Base-by-base conservation (phyloP, 108 stramenopile species). In the Halocafeteria seosinensis region DNA sequence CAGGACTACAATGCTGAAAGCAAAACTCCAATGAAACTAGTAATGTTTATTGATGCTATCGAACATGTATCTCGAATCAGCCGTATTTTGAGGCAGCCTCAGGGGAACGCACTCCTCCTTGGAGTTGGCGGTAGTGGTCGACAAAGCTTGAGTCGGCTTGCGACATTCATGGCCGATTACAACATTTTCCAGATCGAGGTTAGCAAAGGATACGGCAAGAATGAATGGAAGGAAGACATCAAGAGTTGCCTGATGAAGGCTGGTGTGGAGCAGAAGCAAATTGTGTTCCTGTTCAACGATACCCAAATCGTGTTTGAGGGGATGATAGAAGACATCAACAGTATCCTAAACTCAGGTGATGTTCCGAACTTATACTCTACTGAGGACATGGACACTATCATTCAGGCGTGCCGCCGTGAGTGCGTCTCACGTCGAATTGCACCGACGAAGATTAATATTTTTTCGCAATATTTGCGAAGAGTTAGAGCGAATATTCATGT, bases 261-360 rank as follows among this genome's bases (percentile, higher is more conserved):
- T 0, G 82, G 80, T 25, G 63, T 81, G 11, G 74, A 79, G 64
- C 76, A 80, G 30, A 51, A 69, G 68, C 80, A 63, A 30, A 79
- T 77, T 1, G 71, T 80, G 0, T 83, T 83, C 50, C 38, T 83
- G 6, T 83, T 83, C 73, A 71, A 35, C 31, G 82, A 81, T 61
- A 78, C 76, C 37, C 82, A 83, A 55, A 81, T 83, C 63, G 73
- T 81, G 11, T 73, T 76, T 65, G 78, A 79, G 55, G 36, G 70
- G 8, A 79, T 81, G 80, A 66, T 83, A 13, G 82, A 83, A 63
- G 82, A 83, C 65, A 79, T 83, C 69, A 83, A 83, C 63, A 74
- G 69, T 51, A 79, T 83, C 62, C 69, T 83, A 17, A 83, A 83
- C 61, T 38, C 76, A 30, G 82, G 82, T 5, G 82, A 74, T 28